Percentiles rank a stretch among this genome's conserved stretches.
Evolutionary conservation across 306 rosid species (phyloP).

Genomic region (Macrotyloma uniflorum): DNA sequence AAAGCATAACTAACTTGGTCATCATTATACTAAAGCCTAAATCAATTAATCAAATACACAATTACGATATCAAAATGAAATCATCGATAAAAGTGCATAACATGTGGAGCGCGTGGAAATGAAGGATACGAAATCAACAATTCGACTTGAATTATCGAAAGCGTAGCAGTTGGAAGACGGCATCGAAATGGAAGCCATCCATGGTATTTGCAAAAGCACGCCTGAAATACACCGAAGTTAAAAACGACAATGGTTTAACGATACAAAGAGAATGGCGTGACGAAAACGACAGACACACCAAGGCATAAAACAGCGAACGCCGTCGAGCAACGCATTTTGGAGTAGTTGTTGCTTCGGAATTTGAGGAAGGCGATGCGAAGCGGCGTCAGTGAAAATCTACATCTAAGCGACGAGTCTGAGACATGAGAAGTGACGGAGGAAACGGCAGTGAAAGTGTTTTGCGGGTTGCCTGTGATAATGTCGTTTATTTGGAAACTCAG

Average conservation of each 20-base stretch:
- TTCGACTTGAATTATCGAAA: conserved; percentile 77
- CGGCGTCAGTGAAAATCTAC: not conserved
- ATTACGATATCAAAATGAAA: not conserved
- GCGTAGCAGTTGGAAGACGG: conserved; percentile 85
- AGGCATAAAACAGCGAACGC: conserved; percentile 30
- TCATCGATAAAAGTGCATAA: conserved; percentile 11
- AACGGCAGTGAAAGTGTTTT: not conserved
- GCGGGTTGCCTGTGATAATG: not conserved
- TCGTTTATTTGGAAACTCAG: conserved; percentile 19
- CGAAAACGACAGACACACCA: conserved; percentile 39
- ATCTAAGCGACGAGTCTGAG: conserved; percentile 12
- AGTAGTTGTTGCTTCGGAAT: conserved; percentile 29
- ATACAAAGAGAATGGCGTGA: not conserved
- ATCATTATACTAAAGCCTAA: not conserved
- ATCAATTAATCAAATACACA: not conserved
- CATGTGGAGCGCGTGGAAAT: conserved; percentile 1
- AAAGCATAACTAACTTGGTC: not conserved
- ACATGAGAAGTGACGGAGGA: not conserved
- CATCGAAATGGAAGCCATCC: conserved; percentile 52
- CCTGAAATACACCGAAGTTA: conserved; percentile 42
- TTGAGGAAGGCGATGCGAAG: conserved; percentile 26
- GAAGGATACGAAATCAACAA: conserved; percentile 92
- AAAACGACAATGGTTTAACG: not conserved
- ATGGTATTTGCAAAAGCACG: conserved; percentile 50
- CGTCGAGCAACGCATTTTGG: conserved; percentile 35